Conservation (phyloP, 768 basidiomycete genomes). For the Mycena polygramma region DNA sequence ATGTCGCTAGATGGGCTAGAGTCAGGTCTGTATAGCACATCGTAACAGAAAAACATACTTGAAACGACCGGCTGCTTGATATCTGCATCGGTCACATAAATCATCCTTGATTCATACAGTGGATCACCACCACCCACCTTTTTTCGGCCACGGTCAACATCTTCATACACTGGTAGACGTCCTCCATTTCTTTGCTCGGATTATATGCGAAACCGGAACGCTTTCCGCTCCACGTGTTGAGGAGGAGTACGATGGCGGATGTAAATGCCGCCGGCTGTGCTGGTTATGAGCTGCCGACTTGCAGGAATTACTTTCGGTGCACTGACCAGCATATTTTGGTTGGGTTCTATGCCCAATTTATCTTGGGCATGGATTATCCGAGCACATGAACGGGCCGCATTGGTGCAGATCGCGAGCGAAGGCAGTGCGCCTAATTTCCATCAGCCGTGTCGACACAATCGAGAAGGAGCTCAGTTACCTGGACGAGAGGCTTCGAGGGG, state of each 20-base stretch:
- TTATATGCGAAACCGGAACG: slow-evolving; percentile 62
- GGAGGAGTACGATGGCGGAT: slow-evolving; percentile 68
- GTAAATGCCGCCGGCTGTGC: slow-evolving; percentile 53
- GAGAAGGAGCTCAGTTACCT: slow-evolving; percentile 14
- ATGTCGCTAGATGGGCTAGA: slow-evolving; percentile 27
- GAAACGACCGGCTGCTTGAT: slow-evolving; percentile 39
- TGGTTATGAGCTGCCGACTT: slow-evolving; percentile 17
- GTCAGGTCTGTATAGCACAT: slow-evolving; percentile 2
- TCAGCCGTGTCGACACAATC: neutral
- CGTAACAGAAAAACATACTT: slow-evolving; percentile 14
- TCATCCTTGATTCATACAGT: neutral
- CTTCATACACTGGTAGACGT: slow-evolving; percentile 71
- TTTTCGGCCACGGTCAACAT: slow-evolving; percentile 58
- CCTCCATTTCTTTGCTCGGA: slow-evolving; percentile 66
- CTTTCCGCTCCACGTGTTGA: slow-evolving; percentile 77
- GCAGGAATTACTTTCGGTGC: neutral
- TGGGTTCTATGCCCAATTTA: slow-evolving; percentile 49
- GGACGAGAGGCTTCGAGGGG: slow-evolving; percentile 61
- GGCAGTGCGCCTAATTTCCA: slow-evolving; percentile 55
- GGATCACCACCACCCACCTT: slow-evolving; percentile 45
- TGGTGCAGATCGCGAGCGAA: slow-evolving; percentile 85
- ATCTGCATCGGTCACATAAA: slow-evolving; percentile 16
- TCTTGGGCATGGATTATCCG: slow-evolving; percentile 74
- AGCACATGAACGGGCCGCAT: slow-evolving; percentile 82
- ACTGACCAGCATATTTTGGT: slow-evolving; percentile 55